Conservation (phyloP, 352 stramenopile species). For the Thraustochytrium striatum region DNA sequence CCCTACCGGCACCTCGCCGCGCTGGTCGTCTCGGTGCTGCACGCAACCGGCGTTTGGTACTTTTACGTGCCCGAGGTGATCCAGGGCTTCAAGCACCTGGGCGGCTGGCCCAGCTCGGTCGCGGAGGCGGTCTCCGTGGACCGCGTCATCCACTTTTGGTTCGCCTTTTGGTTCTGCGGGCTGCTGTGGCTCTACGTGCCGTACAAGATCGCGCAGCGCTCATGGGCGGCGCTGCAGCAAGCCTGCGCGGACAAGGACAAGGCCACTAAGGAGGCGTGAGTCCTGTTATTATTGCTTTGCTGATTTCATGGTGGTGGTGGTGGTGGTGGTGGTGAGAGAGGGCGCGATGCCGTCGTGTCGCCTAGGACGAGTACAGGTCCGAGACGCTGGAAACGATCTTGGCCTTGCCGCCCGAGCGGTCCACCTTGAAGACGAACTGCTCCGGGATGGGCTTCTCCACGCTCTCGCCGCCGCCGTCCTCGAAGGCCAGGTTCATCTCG, state of each 20-base stretch:
- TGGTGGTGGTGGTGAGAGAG: too few relatives aligned
- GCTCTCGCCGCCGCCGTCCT: constrained; percentile 34
- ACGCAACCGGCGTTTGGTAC: constrained; percentile 21
- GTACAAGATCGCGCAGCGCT: neutral
- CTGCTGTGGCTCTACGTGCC: constrained; percentile 2
- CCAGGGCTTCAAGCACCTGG: neutral
- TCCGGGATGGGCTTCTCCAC: constrained; percentile 48
- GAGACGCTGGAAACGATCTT: constrained; percentile 26
- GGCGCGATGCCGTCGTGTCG: too few relatives aligned
- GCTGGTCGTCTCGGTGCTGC: neutral
- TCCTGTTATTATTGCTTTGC: too few relatives aligned
- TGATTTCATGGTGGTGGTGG: too few relatives aligned
- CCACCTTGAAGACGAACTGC: constrained; percentile 50
- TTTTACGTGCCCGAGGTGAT: constrained; percentile 21
- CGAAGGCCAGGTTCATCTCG: constrained; percentile 48
- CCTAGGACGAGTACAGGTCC: constrained; percentile 39
- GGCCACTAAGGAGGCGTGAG: too few relatives aligned
- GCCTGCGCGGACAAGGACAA: too few relatives aligned
- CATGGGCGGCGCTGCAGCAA: too few relatives aligned
- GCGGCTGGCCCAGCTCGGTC: constrained; percentile 2
- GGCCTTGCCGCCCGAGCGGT: constrained; percentile 11
- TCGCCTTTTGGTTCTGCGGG: constrained; percentile 32
- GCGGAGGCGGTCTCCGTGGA: neutral
- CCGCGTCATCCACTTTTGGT: neutral
- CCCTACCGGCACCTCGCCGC: neutral